phyloP scores from a whole-genome alignment of 2,329 filamentous ascomycete species.

The Penicillium brevicompactum region DNA sequence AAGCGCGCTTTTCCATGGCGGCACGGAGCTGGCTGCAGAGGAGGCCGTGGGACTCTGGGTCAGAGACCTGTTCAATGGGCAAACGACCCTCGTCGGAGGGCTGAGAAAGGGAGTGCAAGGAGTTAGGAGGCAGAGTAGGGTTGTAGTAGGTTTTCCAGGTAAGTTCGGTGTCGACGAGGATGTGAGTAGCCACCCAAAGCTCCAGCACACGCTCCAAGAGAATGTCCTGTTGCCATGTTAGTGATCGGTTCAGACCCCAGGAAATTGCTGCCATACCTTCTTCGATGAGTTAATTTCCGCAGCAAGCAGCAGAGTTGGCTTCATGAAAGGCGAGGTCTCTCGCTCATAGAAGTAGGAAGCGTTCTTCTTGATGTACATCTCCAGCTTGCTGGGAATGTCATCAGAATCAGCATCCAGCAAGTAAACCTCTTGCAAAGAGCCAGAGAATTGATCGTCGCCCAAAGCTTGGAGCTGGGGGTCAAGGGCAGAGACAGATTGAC shows the following conservation, averaged over 20 bases:
- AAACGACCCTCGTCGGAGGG: slow-evolving; percentile 43
- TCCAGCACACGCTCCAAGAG: slow-evolving; percentile 54
- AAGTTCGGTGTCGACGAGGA: slow-evolving; percentile 54
- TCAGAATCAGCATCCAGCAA: slow-evolving; percentile 54
- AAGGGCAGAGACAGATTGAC: slow-evolving; percentile 38
- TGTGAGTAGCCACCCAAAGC: slow-evolving; percentile 58
- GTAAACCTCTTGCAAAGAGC: slow-evolving; percentile 45
- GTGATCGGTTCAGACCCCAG: neutral
- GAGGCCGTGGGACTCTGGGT: slow-evolving; percentile 50
- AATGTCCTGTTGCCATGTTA: slow-evolving; percentile 11
- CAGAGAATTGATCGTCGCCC: slow-evolving; percentile 43
- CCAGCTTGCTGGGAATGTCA: slow-evolving; percentile 55
- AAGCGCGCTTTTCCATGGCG: slow-evolving; percentile 57
- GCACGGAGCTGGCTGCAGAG: slow-evolving; percentile 58
- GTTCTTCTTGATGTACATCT: slow-evolving; percentile 56
- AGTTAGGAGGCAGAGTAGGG: slow-evolving; percentile 40
- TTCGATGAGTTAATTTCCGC: slow-evolving; percentile 41
- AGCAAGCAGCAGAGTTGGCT: slow-evolving; percentile 48
- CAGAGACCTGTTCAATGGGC: slow-evolving; percentile 41
- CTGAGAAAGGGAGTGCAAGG: slow-evolving; percentile 40
- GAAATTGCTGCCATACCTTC: slow-evolving; percentile 31
- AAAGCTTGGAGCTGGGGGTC: slow-evolving; percentile 46
- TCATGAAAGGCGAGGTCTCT: slow-evolving; percentile 56
- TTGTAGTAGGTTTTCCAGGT: slow-evolving; percentile 55
- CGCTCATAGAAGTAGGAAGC: slow-evolving; percentile 49